Evolutionary conservation across 345 rosid genomes (phyloP).

Genomic region (Brassica incana): DNA sequence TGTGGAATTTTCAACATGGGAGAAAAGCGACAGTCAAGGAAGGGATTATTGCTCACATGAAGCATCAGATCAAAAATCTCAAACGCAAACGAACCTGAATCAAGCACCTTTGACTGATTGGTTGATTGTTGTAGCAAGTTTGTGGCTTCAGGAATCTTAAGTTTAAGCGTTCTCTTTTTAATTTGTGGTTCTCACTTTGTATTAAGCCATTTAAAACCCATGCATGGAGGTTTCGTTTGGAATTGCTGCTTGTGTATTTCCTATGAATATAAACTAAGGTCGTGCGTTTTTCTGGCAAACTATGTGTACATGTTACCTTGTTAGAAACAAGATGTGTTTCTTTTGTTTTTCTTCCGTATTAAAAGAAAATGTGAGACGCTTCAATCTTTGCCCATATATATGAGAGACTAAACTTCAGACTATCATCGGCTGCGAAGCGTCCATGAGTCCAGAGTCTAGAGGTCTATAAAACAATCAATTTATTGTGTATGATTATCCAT

Average conservation of each 20-base stretch:
- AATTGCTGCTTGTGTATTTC: too few relatives aligned
- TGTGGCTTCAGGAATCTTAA: too few relatives aligned
- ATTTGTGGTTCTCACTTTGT: too few relatives aligned
- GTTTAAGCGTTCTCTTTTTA: too few relatives aligned
- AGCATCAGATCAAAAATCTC: not conserved
- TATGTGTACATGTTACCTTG: not conserved
- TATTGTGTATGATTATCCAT: not conserved
- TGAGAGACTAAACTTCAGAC: not conserved
- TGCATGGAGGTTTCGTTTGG: too few relatives aligned
- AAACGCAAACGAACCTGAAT: not conserved
- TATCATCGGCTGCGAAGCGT: not conserved
- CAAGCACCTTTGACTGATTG: too few relatives aligned
- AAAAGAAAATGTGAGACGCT: not conserved
- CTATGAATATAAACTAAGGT: too few relatives aligned
- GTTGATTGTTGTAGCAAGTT: too few relatives aligned
- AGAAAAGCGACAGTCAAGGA: not conserved
- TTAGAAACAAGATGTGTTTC: not conserved
- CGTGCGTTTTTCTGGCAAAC: not conserved
- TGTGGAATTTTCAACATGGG: not conserved
- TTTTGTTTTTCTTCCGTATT: not conserved
- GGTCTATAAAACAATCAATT: too few relatives aligned
- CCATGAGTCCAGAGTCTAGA: not conserved
- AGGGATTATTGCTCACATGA: not conserved
- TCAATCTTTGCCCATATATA: not conserved
- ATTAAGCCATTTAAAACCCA: too few relatives aligned